A percentile compares a stretch with the other conserved stretches of the same genome.
These are phyloP conservation scores for Dissophora ornata DNA, from an alignment of 192 early-diverging fungal genomes.

Conservation along the genomic window DNA sequence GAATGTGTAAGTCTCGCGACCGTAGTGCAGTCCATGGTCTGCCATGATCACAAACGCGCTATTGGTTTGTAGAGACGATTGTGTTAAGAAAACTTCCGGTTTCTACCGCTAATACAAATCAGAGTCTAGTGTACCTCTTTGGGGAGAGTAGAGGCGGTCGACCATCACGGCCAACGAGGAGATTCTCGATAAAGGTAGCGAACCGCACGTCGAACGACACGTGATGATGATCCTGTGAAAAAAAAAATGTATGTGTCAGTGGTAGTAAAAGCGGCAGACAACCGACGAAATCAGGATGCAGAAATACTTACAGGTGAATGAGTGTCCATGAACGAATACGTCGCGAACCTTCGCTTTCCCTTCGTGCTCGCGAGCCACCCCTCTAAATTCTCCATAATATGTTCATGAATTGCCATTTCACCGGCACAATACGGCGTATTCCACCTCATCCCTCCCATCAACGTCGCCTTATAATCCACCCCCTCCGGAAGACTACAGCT, in stretches of 20 bases:
- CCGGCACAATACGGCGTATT: conserved; percentile 51
- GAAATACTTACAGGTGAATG: conserved; percentile 48
- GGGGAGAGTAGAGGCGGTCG: conserved; percentile 36
- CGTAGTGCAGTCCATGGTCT: conserved; percentile 56
- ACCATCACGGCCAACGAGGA: conserved; percentile 35
- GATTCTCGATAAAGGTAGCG: conserved; percentile 11
- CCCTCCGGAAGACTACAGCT: conserved; percentile 28
- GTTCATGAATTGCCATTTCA: conserved; percentile 46
- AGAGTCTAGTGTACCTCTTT: no score
- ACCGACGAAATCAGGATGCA: no score
- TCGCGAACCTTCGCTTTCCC: conserved; percentile 35
- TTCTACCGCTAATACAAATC: no score
- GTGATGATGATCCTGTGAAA: conserved; percentile 39
- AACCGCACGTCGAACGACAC: conserved; percentile 41
- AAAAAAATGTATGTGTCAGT: not conserved
- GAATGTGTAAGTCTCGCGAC: conserved; percentile 48
- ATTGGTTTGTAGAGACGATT: no score
- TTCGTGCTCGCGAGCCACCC: conserved; percentile 40
- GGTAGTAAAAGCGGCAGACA: no score
- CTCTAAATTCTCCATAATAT: conserved; percentile 47
- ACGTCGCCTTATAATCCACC: conserved; percentile 20
- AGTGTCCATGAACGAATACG: conserved; percentile 51
- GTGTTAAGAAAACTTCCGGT: no score
- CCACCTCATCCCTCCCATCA: conserved; percentile 53
- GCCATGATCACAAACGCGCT: conserved; percentile 46